phyloP scores from a whole-genome alignment of 2,329 filamentous ascomycete genomes.

The Metarhizium rileyi region DNA sequence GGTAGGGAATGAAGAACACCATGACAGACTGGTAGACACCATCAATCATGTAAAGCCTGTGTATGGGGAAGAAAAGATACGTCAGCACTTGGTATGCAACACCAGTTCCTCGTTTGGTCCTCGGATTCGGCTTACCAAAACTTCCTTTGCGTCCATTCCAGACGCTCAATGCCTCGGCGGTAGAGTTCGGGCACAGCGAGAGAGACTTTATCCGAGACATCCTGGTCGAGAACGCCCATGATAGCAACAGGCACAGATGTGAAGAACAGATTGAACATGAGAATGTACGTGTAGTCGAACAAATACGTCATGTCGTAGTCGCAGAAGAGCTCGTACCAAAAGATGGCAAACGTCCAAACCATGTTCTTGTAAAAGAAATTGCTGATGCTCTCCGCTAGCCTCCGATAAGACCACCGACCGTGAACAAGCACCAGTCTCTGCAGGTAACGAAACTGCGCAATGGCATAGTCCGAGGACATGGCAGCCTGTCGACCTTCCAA shows the following conservation, averaged over 20 bases:
- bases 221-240: conserved; percentile 94
- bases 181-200: conserved; percentile 93
- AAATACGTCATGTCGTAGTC: conserved; percentile 95
- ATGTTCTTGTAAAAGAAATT: conserved; percentile 99
- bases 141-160: conserved; percentile 92
- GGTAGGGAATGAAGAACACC: conserved; percentile 85
- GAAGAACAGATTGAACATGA: conserved; percentile 93
- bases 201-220: conserved; percentile 89
- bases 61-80: not conserved
- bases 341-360: conserved; percentile 91
- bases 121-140: conserved; percentile 64
- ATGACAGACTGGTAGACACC: conserved; percentile 92
- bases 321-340: conserved; percentile 95
- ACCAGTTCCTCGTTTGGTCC: not conserved
- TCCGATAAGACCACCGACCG: conserved; percentile 91
- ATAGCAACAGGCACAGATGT: conserved; percentile 91
- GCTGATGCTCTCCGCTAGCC: conserved; percentile 84
- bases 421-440: conserved; percentile 80
- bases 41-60: conserved; percentile 85
- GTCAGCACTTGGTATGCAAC: conserved; percentile 2
- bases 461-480: conserved; percentile 94
- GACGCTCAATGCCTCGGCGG: conserved; percentile 85
- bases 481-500: conserved; percentile 86
- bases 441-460: conserved; percentile 86
- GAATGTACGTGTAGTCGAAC: conserved; percentile 95